Percentiles rank a stretch among this genome's conserved stretches.
phyloP scores from a whole-genome alignment of 2,329 filamentous ascomycete genomes.

The Leptosphaerulina australis region DNA sequence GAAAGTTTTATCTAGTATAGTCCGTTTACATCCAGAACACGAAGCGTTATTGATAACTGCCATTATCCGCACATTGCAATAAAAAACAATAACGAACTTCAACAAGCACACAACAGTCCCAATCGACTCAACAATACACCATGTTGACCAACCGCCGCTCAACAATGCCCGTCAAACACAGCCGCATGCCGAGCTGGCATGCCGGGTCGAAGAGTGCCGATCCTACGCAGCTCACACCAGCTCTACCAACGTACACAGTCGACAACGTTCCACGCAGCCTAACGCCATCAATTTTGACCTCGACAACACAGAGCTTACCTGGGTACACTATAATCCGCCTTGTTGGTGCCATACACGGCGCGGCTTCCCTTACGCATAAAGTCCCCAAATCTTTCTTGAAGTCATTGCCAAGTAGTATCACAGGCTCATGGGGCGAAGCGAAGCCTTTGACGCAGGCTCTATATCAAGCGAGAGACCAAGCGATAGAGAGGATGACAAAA shows the following conservation, averaged over 20 bases:
- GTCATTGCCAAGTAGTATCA: conserved; percentile 26
- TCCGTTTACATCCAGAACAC: background rate
- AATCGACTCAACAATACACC: background rate
- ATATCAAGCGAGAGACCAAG: conserved; percentile 43
- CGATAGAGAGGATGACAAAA: conserved; percentile 43
- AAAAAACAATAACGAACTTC: background rate
- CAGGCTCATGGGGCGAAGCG: conserved; percentile 38
- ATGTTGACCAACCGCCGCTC: conserved; percentile 48
- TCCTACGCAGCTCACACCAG: conserved; percentile 1
- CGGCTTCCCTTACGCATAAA: conserved; percentile 42
- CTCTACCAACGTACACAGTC: conserved; percentile 21
- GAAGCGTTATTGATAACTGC: background rate
- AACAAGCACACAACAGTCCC: background rate
- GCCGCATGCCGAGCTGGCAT: conserved; percentile 35
- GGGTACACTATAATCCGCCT: conserved; percentile 36
- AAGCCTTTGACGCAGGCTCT: conserved; percentile 41
- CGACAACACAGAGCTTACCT: conserved; percentile 35
- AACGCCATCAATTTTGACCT: conserved; percentile 37
- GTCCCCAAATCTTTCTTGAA: conserved; percentile 45
- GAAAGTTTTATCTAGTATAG: background rate
- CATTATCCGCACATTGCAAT: background rate
- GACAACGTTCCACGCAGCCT: conserved; percentile 36
- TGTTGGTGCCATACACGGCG: conserved; percentile 42
- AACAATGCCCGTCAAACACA: conserved; percentile 42
- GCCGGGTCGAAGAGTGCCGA: conserved; percentile 28